phyloP scores from a whole-genome alignment of 2,329 filamentous ascomycete genomes.

The Zymoseptoria crescenta region DNA sequence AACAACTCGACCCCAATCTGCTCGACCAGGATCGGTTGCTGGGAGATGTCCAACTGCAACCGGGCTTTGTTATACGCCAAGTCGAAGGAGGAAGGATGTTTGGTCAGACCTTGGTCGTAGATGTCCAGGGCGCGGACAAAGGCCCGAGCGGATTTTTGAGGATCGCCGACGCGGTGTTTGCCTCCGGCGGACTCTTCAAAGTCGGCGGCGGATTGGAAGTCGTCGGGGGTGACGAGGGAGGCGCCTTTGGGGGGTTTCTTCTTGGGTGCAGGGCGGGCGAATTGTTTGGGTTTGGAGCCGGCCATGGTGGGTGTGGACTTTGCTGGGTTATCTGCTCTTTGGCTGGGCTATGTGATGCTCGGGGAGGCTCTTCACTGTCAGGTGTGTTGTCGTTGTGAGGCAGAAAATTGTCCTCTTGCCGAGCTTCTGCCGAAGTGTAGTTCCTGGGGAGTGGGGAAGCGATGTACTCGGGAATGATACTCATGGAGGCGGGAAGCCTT shows the following conservation, averaged over 20 bases:
- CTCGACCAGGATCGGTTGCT: constrained; percentile 54
- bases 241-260: constrained; percentile 33
- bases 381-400: too few relatives aligned
- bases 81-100: constrained; percentile 57
- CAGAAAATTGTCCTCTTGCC: too few relatives aligned
- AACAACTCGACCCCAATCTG: constrained; percentile 48
- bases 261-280: constrained; percentile 24
- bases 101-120: constrained; percentile 56
- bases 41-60: constrained; percentile 61
- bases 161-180: constrained; percentile 67
- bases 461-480: too few relatives aligned
- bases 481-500: too few relatives aligned
- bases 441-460: too few relatives aligned
- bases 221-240: constrained; percentile 53
- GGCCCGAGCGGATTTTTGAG: constrained; percentile 55
- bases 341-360: too few relatives aligned
- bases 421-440: not conserved
- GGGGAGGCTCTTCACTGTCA: too few relatives aligned
- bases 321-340: not conserved
- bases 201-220: constrained; percentile 57
- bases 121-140: constrained; percentile 57
- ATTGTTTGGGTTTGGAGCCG: constrained; percentile 24
- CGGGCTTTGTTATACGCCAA: constrained; percentile 70
- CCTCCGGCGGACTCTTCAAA: constrained; percentile 63
- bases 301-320: constrained; percentile 14